A percentile compares a stretch with the other conserved stretches of the same genome.
Conservation (phyloP, 306 rosid species). For the Benincasa hispida region DNA sequence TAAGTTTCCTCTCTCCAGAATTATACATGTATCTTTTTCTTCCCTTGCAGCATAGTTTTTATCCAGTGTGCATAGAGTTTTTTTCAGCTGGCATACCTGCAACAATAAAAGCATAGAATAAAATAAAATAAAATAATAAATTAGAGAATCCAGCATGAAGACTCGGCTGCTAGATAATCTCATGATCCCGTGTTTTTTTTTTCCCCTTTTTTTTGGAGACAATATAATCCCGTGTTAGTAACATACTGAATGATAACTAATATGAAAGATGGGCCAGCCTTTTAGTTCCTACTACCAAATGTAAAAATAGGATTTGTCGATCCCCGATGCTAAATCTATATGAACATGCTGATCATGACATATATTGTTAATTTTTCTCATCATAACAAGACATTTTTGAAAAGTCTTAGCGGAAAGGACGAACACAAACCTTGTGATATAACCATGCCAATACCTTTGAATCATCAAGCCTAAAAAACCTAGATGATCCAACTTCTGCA, state of each 20-base stretch:
- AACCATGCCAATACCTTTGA: constrained; percentile 77
- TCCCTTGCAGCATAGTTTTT: constrained; percentile 68
- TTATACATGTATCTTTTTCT: constrained; percentile 66
- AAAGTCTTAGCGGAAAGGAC: not conserved
- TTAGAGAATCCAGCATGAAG: not conserved
- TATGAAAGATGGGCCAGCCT: not conserved
- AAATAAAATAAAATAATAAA: not conserved
- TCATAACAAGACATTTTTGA: not conserved
- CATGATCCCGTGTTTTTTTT: no score
- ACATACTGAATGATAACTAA: not conserved
- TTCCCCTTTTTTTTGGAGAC: no score
- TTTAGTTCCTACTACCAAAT: not conserved
- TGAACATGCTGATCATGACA: not conserved
- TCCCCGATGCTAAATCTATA: not conserved
- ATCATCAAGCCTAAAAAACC: constrained; percentile 85
- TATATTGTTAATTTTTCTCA: not conserved
- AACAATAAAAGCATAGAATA: constrained; percentile 17
- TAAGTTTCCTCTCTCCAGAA: not conserved
- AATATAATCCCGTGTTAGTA: not conserved
- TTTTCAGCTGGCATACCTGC: constrained; percentile 67
- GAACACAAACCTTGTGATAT: constrained; percentile 51
- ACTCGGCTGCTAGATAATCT: no score
- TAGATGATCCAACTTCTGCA: constrained; percentile 74
- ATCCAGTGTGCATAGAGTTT: constrained; percentile 59
- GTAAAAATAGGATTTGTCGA: not conserved